Evolutionary conservation across 1,284 basidiomycete genomes (phyloP).

Genomic region (Puccinia coronata): DNA sequence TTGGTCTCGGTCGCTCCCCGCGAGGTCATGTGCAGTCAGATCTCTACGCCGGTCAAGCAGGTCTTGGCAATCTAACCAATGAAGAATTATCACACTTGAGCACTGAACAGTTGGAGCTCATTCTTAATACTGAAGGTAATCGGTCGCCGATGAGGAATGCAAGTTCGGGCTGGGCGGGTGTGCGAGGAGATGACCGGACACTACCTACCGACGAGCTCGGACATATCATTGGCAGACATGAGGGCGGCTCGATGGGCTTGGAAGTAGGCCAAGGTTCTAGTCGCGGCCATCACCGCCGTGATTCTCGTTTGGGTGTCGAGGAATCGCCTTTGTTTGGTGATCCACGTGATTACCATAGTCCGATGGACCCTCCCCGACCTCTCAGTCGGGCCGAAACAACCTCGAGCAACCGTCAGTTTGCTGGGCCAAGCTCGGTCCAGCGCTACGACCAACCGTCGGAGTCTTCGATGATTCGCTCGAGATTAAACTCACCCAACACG

Average conservation of each 20-base stretch:
- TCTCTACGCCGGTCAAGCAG: constrained; percentile 4
- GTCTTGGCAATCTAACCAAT: constrained; percentile 22
- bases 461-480: neutral
- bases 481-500: neutral
- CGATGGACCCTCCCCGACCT: neutral
- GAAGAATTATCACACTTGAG: constrained; percentile 40
- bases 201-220: neutral
- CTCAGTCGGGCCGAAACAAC: constrained; percentile 21
- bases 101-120: constrained; percentile 31
- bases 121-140: constrained; percentile 12
- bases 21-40: neutral
- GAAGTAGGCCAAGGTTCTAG: neutral
- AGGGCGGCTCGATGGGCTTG: neutral
- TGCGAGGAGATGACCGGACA: neutral
- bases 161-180: neutral
- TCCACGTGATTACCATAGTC: constrained; percentile 7
- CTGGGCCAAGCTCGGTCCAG: constrained; percentile 1
- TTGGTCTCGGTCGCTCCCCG: constrained; percentile 19
- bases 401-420: constrained; percentile 11
- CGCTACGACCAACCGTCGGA: neutral
- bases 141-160: constrained; percentile 11
- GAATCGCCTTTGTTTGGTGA: constrained; percentile 36
- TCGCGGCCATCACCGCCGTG: constrained; percentile 13
- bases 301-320: constrained; percentile 19
- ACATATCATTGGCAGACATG: constrained; percentile 14